Conservation (phyloP, 441 rosid genomes). For the Syzygium malaccense region DNA sequence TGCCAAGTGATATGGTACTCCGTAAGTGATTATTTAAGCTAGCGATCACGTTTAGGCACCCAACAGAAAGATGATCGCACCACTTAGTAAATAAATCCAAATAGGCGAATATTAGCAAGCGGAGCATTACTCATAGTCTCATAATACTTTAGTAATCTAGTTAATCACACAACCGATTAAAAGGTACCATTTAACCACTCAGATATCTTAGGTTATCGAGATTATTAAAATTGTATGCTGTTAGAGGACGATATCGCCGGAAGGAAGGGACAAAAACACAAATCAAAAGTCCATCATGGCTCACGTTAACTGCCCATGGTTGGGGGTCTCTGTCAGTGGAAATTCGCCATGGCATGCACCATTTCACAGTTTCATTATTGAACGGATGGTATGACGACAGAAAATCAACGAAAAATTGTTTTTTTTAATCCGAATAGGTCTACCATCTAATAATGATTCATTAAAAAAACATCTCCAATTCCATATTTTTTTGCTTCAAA, state of each 20-base stretch:
- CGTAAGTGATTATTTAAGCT: neutral
- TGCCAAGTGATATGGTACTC: neutral
- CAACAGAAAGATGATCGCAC: neutral
- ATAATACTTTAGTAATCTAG: neutral
- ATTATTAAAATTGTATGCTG: neutral
- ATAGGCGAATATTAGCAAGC: neutral
- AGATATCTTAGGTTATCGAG: neutral
- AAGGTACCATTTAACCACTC: no score
- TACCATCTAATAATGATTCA: neutral
- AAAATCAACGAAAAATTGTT: neutral
- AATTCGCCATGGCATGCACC: neutral
- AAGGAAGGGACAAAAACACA: neutral
- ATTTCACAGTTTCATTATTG: neutral
- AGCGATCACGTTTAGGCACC: neutral
- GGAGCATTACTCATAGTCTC: neutral
- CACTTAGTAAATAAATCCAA: neutral
- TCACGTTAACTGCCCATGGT: conserved; percentile 5
- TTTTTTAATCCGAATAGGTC: neutral
- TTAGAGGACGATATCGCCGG: neutral
- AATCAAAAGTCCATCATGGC: neutral
- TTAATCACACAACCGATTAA: neutral
- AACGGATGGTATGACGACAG: neutral
- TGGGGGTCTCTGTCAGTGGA: neutral
- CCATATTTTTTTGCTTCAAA: neutral
- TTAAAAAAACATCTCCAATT: neutral